Conservation (phyloP, 257 asterid genomes). For the Buddleja alternifolia region DNA sequence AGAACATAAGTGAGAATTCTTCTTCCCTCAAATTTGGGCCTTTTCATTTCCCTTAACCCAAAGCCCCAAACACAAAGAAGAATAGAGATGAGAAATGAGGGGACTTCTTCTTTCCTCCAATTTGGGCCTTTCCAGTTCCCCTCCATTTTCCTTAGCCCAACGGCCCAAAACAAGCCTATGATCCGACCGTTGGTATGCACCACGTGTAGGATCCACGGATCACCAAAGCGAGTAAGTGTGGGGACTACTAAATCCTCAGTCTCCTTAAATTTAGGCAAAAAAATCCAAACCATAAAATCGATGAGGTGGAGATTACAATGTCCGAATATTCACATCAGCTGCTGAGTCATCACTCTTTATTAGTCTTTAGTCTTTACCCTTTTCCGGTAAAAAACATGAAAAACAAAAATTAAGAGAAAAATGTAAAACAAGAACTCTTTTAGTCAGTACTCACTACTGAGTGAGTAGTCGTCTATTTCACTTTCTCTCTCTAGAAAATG, state of each 20-base stretch:
- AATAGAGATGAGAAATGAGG: too few relatives aligned
- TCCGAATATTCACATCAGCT: conserved; percentile 16
- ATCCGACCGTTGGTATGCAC: too few relatives aligned
- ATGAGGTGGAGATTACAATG: conserved; percentile 29
- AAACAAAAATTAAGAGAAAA: neutral
- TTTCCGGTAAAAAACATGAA: neutral
- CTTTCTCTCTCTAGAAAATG: conserved; percentile 24
- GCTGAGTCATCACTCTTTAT: conserved; percentile 3
- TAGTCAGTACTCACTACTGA: neutral
- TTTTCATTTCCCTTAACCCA: too few relatives aligned
- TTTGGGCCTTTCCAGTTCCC: too few relatives aligned
- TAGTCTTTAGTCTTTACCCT: too few relatives aligned
- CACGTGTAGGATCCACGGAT: neutral
- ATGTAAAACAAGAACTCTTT: neutral
- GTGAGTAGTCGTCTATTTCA: neutral
- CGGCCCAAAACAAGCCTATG: too few relatives aligned
- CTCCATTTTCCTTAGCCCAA: too few relatives aligned
- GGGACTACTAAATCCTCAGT: neutral
- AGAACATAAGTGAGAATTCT: too few relatives aligned
- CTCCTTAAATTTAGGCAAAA: neutral
- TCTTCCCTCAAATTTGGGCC: too few relatives aligned
- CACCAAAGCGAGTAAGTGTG: neutral
- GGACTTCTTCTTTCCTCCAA: too few relatives aligned
- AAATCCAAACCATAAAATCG: conserved; percentile 13
- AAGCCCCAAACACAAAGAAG: too few relatives aligned